Conservation (phyloP, 73 alveolate species). For the Symbiodinium natans region DNA sequence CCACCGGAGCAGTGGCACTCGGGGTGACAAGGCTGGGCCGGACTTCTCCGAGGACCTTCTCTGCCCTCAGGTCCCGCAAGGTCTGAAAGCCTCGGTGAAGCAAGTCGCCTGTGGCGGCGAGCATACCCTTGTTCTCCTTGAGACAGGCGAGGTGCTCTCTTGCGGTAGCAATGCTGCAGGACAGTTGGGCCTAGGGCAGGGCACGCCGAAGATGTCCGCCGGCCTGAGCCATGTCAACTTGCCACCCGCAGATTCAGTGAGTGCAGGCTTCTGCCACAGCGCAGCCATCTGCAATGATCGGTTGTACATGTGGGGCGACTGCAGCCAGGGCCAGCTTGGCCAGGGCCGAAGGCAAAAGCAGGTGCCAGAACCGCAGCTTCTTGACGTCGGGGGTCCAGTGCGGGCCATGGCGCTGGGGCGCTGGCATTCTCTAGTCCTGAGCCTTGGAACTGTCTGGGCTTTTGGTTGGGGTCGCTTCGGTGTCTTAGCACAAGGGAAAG, state of each 20-base stretch:
- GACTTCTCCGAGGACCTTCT: slow-evolving; percentile 49
- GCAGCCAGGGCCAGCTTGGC: slow-evolving; percentile 63
- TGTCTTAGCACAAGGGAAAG: slow-evolving; percentile 54
- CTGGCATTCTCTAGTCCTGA: slow-evolving; percentile 73
- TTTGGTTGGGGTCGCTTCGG: slow-evolving; percentile 93
- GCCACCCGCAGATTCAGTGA: slow-evolving; percentile 10
- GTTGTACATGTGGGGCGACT: slow-evolving; percentile 63
- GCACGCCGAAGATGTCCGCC: slow-evolving; percentile 57
- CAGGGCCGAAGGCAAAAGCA: slow-evolving; percentile 55
- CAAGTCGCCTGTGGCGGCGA: slow-evolving; percentile 83
- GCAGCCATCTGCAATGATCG: slow-evolving; percentile 43
- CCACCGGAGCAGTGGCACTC: neutral
- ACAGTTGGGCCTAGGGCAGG: slow-evolving; percentile 35
- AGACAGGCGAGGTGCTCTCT: slow-evolving; percentile 12
- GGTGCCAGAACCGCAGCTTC: slow-evolving; percentile 38
- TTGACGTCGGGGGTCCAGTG: slow-evolving; percentile 40
- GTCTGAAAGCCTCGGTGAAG: neutral
- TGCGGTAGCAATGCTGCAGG: slow-evolving; percentile 55
- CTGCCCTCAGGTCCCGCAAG: slow-evolving; percentile 4
- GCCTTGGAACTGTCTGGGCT: slow-evolving; percentile 45
- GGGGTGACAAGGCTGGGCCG: slow-evolving; percentile 40
- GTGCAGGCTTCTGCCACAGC: slow-evolving; percentile 84
- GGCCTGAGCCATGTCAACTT: neutral
- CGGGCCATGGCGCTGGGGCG: slow-evolving; percentile 68
- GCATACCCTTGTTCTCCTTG: slow-evolving; percentile 54